Evolutionary conservation across 2,329 filamentous ascomycete genomes (phyloP), one percentile per base, ranked within the genome.

Genomic region (Cytospora piceicola): DNA sequence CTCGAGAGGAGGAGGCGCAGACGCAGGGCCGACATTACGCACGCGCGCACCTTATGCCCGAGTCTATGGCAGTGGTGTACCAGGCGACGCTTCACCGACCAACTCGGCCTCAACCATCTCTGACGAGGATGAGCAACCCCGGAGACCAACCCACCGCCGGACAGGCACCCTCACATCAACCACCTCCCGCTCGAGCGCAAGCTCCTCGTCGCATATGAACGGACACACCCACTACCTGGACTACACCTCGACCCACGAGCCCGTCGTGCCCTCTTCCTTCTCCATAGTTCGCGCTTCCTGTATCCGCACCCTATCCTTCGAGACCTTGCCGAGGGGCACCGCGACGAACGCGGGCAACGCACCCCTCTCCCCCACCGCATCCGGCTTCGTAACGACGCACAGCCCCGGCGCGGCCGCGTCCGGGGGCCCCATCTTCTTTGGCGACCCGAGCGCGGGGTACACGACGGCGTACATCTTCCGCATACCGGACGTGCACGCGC

Each of bases 381-480:
- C 79, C 3, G 77, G 78, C 15, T 85, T 85, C 70, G 81, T 86
- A 32, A 86, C 84, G 1, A 82, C 83, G 1, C 83, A 85, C 70
- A 80, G 80, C 72, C 74, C 84, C 67, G 79, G 84, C 63, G 79
- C 84, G 46, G 80, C 86, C 20, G 81, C 83, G 0, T 86, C 86
- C 3, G 88, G 87, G 3, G 88, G 88, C 0, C 87, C 88, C 34
- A 88, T 90, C 61, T 89, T 90, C 74, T 90, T 90, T 67, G 88
- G 88, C 34, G 88, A 90, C 71, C 82, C 86, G 1, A 74, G 84
- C 0, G 84, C 87, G 1, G 88, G 88, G 34, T 90, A 89, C 75
- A 90, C 88, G 0, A 90, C 88, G 0, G 88, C 88, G 17, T 90
- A 89, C 75, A 88, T 90, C 69, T 90, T 90, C 72, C 87, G 88